Conservation (phyloP, 352 stramenopile species). For the Globisporangium cederbergense region DNA sequence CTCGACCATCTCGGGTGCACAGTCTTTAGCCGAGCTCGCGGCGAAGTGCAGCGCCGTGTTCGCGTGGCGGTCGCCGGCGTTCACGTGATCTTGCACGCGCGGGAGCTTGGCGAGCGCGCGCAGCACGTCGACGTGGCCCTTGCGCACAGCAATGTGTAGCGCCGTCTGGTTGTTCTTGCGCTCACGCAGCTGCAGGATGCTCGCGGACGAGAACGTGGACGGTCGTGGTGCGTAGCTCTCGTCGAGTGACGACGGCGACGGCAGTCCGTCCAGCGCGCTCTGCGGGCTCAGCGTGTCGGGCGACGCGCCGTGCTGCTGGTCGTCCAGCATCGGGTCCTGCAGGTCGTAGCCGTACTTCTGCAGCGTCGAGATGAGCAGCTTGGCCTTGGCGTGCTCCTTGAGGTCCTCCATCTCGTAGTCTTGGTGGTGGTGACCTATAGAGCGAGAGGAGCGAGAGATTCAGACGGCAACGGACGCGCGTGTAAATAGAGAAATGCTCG, state of each 20-base stretch:
- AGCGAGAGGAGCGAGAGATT: not conserved
- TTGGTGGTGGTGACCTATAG: not conserved
- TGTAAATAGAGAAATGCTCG: slow-evolving; percentile 9
- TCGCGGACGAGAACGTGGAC: slow-evolving; percentile 32
- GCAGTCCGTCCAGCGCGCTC: slow-evolving; percentile 1
- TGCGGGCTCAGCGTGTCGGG: not conserved
- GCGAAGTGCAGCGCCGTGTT: slow-evolving; percentile 86
- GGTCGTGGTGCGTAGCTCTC: slow-evolving; percentile 29
- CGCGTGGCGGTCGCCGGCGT: slow-evolving; percentile 66
- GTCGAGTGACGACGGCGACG: slow-evolving; percentile 30
- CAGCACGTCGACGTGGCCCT: slow-evolving; percentile 80
- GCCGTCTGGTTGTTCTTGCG: slow-evolving; percentile 84
- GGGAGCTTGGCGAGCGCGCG: slow-evolving; percentile 77
- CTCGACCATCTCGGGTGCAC: slow-evolving; percentile 62
- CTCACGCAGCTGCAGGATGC: slow-evolving; percentile 75
- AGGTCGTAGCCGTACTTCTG: slow-evolving; percentile 87
- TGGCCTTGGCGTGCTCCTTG: slow-evolving; percentile 56
- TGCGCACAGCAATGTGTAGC: slow-evolving; percentile 80
- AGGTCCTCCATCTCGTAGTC: slow-evolving; percentile 10
- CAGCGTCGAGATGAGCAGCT: slow-evolving; percentile 74
- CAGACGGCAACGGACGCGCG: not conserved
- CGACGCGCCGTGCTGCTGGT: slow-evolving; percentile 19
- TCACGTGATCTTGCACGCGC: slow-evolving; percentile 63
- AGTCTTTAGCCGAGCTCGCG: slow-evolving; percentile 54
- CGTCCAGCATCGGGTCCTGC: slow-evolving; percentile 19